phyloP scores from a whole-genome alignment of 2,329 filamentous ascomycete genomes.

The Iodosphaeria phyllophila region DNA sequence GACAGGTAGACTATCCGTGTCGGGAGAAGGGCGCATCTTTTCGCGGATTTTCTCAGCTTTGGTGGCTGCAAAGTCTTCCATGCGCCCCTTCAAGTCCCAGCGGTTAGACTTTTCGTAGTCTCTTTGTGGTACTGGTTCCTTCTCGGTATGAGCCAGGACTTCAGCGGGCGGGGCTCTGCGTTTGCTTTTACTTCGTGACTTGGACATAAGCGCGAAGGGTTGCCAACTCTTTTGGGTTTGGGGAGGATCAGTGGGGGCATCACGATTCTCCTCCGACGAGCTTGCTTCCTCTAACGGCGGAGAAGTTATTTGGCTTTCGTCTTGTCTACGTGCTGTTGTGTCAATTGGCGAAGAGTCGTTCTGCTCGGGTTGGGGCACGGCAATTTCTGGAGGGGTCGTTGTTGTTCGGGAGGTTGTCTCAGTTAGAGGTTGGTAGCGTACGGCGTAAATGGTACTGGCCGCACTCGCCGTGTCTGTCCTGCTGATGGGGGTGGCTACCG shows the following conservation, averaged over 20 bases:
- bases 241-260: slow-evolving; percentile 1
- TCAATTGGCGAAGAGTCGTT: neutral
- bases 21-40: slow-evolving; percentile 30
- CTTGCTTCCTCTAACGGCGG: neutral
- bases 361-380: too few relatives aligned
- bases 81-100: slow-evolving; percentile 36
- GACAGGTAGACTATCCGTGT: slow-evolving; percentile 36
- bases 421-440: slow-evolving; percentile 39
- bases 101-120: slow-evolving; percentile 13
- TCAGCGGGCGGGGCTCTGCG: slow-evolving; percentile 14
- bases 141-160: slow-evolving; percentile 13
- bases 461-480: slow-evolving; percentile 44
- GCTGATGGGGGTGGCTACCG: slow-evolving; percentile 36
- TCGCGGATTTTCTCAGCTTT: slow-evolving; percentile 43
- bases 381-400: too few relatives aligned
- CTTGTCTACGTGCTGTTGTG: neutral
- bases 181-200: slow-evolving; percentile 7
- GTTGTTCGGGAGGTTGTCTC: slow-evolving; percentile 29
- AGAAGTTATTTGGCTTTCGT: neutral
- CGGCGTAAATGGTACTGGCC: slow-evolving; percentile 43
- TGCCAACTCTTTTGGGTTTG: slow-evolving; percentile 6
- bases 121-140: slow-evolving; percentile 7
- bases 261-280: neutral
- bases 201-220: slow-evolving; percentile 6
- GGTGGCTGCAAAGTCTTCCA: slow-evolving; percentile 41